Evolutionary conservation across 768 basidiomycete species (phyloP), one percentile per base, ranked within the genome.

Genomic region (Ephemerocybe angulata): DNA sequence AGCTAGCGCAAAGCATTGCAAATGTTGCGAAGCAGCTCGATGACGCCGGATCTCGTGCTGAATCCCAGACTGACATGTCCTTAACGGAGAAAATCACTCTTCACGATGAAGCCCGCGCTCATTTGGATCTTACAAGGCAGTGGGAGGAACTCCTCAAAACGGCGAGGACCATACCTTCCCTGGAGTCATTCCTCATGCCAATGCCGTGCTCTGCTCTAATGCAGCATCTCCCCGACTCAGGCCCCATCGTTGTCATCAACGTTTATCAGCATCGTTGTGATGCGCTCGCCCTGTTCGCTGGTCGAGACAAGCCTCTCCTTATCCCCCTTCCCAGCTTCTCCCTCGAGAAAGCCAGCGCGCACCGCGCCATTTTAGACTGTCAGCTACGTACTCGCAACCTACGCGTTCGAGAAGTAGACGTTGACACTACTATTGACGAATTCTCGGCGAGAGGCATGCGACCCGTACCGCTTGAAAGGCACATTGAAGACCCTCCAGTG

Each of bases 1-100:
- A 57, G 8, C 65, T 69, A 29, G 64, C 67, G 10, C 17, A 51
- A 11, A 49, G 41, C 4, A n/a, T 56, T n/a, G 29, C 21, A 12
- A 27, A 24, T 19, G 42, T 56, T 4, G 35, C 35, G 4, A 27
- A 21, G n/a, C 17, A 6, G 10, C 27, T 56, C 10, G 55, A 56
- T 25, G 19, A 21, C 17, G 41, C 41, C 3, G 30, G 33, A 35
- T 35, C 33, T 8, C 33, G 33, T 8, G 33, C 8, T 8, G 8
- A 35, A 35, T 8, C 17, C 8, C 33, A 35, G 8, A 35, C 8
- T 17, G 17, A 17, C 17, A 35, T 35, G 40, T 12, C 19, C 33
- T 17, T 40, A 41, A 5, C 6, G 24, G 3, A 44, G 10, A 29
- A 17, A 12, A 13, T 8, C 11, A 17, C 17, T 15, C 3, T 8